These are phyloP conservation scores for Periglandula ipomoeae DNA, from an alignment of 2,329 filamentous ascomycete genomes.

Conservation along the genomic window DNA sequence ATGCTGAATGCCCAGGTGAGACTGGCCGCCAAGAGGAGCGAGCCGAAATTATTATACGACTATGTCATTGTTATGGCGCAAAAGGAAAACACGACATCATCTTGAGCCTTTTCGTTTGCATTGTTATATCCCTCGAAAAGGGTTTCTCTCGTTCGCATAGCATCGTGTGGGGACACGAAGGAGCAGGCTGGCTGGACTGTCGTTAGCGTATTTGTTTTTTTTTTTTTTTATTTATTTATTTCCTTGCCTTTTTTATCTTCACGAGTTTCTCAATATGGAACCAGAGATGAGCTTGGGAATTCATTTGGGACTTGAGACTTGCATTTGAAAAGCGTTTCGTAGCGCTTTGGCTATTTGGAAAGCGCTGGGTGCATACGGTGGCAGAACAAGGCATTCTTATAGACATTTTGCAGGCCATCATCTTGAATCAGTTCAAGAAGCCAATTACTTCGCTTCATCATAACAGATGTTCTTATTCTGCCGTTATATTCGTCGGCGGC, in stretches of 20 bases:
- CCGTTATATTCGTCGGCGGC: too few species aligned
- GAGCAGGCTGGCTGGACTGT: neutral
- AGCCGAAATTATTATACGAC: constrained; percentile 22
- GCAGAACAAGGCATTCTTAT: too few species aligned
- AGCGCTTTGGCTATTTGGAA: neutral
- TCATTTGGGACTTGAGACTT: neutral
- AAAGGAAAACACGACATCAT: constrained; percentile 17
- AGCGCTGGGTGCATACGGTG: too few species aligned
- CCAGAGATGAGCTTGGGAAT: neutral
- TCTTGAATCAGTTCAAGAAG: neutral
- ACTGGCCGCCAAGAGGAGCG: constrained; percentile 15
- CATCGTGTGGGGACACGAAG: neutral
- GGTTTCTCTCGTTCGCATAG: neutral
- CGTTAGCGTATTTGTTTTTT: neutral
- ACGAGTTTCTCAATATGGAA: neutral
- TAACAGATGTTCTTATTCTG: neutral
- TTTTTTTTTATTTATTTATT: neutral
- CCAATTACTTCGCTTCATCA: neutral
- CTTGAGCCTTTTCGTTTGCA: too few species aligned
- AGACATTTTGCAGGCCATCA: neutral
- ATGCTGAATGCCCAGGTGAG: constrained; percentile 19
- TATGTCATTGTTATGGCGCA: constrained; percentile 20
- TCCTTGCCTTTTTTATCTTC: too few species aligned
- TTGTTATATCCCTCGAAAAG: neutral
- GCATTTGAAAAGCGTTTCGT: neutral